A percentile compares a stretch with the other conserved stretches of the same genome.
Conservation (phyloP, 768 basidiomycete species). For the Termitomyces sp. region DNA sequence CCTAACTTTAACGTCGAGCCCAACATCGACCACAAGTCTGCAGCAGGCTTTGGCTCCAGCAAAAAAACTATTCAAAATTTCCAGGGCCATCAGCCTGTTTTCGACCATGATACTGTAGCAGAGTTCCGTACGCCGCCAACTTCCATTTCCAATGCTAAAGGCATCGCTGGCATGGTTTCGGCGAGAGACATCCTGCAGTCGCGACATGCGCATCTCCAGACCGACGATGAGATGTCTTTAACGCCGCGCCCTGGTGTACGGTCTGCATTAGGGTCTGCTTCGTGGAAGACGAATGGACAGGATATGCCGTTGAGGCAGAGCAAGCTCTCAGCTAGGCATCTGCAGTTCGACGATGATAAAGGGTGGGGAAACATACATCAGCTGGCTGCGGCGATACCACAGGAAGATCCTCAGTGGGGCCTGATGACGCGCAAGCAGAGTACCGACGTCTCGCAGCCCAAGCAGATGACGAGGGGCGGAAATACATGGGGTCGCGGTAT, state of each 20-base stretch:
- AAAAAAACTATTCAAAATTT: constrained; percentile 23
- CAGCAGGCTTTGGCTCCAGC: background rate
- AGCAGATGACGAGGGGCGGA: background rate
- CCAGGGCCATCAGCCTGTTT: constrained; percentile 22
- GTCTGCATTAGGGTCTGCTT: background rate
- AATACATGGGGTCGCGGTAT: background rate
- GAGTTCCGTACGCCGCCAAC: constrained; percentile 10
- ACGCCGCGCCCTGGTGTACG: constrained; percentile 12
- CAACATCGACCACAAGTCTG: background rate
- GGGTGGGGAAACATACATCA: background rate
- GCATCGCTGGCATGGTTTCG: constrained; percentile 4
- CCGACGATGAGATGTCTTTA: constrained; percentile 13
- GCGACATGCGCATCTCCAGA: background rate
- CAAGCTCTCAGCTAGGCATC: background rate
- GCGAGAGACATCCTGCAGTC: constrained; percentile 13
- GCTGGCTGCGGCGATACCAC: background rate
- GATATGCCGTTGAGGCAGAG: background rate
- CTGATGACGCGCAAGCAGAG: background rate
- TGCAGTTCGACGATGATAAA: background rate
- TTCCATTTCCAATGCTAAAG: constrained; percentile 7
- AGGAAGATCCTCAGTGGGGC: constrained; percentile 5
- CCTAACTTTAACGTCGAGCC: constrained; percentile 3
- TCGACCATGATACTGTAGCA: constrained; percentile 11
- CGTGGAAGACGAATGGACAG: constrained; percentile 3
- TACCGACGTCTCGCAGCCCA: background rate